A percentile compares a stretch with the other conserved stretches of the same genome.
Conservation (phyloP, 1,284 basidiomycete species). For the Polyporus tsugae region DNA sequence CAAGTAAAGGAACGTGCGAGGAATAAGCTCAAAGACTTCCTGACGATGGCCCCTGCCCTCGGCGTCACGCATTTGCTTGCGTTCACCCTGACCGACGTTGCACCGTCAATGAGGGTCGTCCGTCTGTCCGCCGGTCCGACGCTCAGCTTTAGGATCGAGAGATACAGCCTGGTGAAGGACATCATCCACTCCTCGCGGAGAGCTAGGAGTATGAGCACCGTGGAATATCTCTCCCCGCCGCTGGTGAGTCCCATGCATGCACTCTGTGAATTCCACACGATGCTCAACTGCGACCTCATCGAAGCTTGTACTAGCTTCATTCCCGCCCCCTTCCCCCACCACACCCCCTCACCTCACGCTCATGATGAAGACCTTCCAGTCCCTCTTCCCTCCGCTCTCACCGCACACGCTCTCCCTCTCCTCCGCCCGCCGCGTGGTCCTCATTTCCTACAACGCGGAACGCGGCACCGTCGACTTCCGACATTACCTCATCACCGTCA, state of each 20-base stretch:
- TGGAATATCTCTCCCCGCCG: conserved; percentile 89
- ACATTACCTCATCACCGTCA: conserved; percentile 96
- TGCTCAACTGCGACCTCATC: background rate
- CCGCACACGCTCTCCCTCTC: conserved; percentile 84
- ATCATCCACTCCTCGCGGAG: conserved; percentile 73
- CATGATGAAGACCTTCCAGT: conserved; percentile 88
- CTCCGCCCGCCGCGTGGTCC: conserved; percentile 89
- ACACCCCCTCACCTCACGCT: conserved; percentile 77
- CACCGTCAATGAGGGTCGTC: conserved; percentile 88
- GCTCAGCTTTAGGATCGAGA: conserved; percentile 91
- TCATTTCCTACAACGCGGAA: conserved; percentile 91
- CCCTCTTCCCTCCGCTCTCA: conserved; percentile 86
- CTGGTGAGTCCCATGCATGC: conserved; percentile 60
- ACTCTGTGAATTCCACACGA: background rate
- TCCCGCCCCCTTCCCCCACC: conserved; percentile 74
- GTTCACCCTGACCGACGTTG: conserved; percentile 87
- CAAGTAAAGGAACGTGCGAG: conserved; percentile 83
- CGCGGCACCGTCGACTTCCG: conserved; percentile 92
- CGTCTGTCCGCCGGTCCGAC: conserved; percentile 94
- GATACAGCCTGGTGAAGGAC: conserved; percentile 93
- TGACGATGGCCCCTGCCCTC: conserved; percentile 91
- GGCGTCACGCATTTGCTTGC: conserved; percentile 95
- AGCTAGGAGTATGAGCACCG: conserved; percentile 74
- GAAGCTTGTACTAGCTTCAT: conserved; percentile 80
- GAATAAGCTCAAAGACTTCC: conserved; percentile 95